Base-by-base conservation (phyloP, 2,329 filamentous ascomycete genomes). In the Lachnellula hyalina region DNA sequence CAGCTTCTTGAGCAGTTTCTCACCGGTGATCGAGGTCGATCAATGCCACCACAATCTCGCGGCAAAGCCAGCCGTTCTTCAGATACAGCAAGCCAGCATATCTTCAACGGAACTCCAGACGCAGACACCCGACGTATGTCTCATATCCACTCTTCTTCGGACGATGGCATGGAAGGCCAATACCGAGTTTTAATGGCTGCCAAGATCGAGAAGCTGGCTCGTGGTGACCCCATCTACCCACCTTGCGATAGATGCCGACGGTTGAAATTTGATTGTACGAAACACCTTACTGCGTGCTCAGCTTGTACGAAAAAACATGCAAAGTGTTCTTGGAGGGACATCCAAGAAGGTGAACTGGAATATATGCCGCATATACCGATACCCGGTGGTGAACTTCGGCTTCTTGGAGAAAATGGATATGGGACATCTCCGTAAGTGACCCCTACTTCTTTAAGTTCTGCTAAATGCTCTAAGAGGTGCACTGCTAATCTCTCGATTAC, bases 281-380 rank as follows among this genome's bases (percentile, higher is more conserved):
- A 95, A 72, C 89, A 96, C 59, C 76, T 94, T 40, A 95, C 90
- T 0, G 89, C 90, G 8, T 96, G 91, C 67, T 83, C 87, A 70
- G 90, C 89, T 21, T 96, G 90, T 70, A 95, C 90, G 0, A 92
- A 89, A 69, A 95, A 95, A 69, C 90, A 96, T 68, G 89, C 89
- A 19, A 92, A 91, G 65, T 96, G 90, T 69, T 85, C 84, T 14
- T 96, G 90, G 90, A 88, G 85, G 62, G 84, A 87, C 45, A 82
- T 94, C n/a, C 84, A 83, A 15, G 83, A 89, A 34, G 85, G 87
- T 3, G 91, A 96, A 44, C 49, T 69, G 12, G 60, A 63, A 14
- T 51, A 55, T 28, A 38, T 53, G 7, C 51, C 55, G 21, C 41
- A 19, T 17, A 25, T 47, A 36, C 52, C 25, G 42, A 15, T 25